Base-by-base conservation (phyloP, 495 filamentous ascomycete genomes). In the Hypoxylon perforatum region DNA sequence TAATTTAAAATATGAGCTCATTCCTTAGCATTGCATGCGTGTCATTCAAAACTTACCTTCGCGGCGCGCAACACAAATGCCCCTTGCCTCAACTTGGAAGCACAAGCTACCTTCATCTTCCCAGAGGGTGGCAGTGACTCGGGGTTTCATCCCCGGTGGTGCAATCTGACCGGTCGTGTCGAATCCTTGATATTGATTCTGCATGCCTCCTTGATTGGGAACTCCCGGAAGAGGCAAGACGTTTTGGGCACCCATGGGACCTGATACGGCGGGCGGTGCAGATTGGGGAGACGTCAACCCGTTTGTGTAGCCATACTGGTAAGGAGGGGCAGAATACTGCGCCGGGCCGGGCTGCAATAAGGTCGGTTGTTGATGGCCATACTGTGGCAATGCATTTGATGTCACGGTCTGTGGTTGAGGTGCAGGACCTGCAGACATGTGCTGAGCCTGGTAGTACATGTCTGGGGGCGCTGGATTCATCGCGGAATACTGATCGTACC, bases 51-150 rank as follows among this genome's bases (percentile, higher is more conserved):
- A 76, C 77, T n/a, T 70, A 97, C 94, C 94, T 86, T 99, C 95
- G 72, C 95, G 82, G 49, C 95, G 85, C 50, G 95, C 95, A 41
- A 99, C 95, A 76, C 95, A 99, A 35, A 98, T 92, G 42, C 95
- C 94, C 72, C 96, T 90, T 0, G 94, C 93, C 75, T 99, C 95
- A 12, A 99, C 96, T 72, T 99, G 95, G 72, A 98, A 99, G 78
- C 95, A 99, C 44, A 99, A 82, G 71, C 92, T 97, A 6, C 95
- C 95, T 74, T 99, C 95, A 72, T 99, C 95, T 79, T 99, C 95
- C 95, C 95, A 99, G 47, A 99, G 75, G 4, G 96, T 99, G 12
- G 96, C 95, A 2, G 95, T 98, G 2, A 99, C 95, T 59, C 94
- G 84, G n/a, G 95, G 95, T 81, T 97, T 98, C 83, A 97, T 96